Base-by-base conservation (phyloP, 805 yeast species). In the Suhomyces faveliae region DNA sequence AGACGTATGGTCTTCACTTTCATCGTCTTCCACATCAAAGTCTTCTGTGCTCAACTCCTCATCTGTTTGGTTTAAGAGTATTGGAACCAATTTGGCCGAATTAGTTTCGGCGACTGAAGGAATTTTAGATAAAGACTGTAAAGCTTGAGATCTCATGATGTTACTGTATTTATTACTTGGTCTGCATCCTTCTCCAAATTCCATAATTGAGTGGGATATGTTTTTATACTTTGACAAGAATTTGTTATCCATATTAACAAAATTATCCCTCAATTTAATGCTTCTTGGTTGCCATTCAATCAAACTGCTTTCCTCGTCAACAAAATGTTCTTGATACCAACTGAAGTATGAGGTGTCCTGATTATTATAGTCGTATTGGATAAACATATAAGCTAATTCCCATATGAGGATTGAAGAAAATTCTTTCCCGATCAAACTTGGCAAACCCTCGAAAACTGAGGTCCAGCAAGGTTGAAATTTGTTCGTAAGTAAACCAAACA, bases 401-500 rank as follows among this genome's bases (percentile, higher is more conserved):
- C 96, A 89, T 0, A 87, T 68, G 10, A 70, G 42, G 0, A 63
- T 66, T 13, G 75, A 71, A 35, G 69, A 61, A 12, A 21, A 21
- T 5, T 9, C 20, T 3, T 51, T 48, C 4, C 45, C 46, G 11
- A 73, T 64, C 8, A 85, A 63, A 3, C 64, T 58, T 1, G 83
- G 79, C 4, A 88, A 59, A 3, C 78, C 76, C 51, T 85, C 92
- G 46, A 75, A 68, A 1, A 87, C 86, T 4, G 86, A 89, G 15
- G 80, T 77, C 96, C 96, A 90, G 11, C 86, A 76, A 0, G 98
- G 98, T 47, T 89, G 86, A 56, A 92, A 89, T 49, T 80, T 79
- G 27, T 83, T 83, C 3, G 89, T 74, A 38, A 91, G 66, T 50
- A 87, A 74, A 27, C 98, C 98, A 46, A 72, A 60, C 19, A 64